A percentile compares a stretch with the other conserved stretches of the same genome.
phyloP scores from a whole-genome alignment of 139 green algal genomes.

The Zygnema circumcarinatum region DNA sequence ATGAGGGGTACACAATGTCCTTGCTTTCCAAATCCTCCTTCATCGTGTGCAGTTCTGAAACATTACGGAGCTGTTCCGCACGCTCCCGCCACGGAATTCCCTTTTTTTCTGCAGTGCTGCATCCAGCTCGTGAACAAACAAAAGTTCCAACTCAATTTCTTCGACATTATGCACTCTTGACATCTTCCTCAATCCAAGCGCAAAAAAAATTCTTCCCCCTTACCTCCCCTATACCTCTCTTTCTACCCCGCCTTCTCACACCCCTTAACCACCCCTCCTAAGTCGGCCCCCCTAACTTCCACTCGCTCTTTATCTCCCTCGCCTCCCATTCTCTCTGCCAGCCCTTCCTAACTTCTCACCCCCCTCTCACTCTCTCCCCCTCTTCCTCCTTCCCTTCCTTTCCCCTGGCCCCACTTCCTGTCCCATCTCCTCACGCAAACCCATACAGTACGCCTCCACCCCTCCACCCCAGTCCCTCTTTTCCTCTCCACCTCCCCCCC shows the following conservation, averaged over 20 bases:
- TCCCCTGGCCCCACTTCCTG: too few species aligned
- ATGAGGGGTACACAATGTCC: constrained; percentile 42
- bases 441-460: too few species aligned
- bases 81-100: constrained; percentile 33
- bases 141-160: too few species aligned
- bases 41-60: constrained; percentile 8
- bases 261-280: neutral
- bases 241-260: neutral
- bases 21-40: constrained; percentile 55
- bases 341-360: too few species aligned
- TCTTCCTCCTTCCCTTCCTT: too few species aligned
- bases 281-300: neutral
- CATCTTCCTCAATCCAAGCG: neutral
- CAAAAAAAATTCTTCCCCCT: neutral
- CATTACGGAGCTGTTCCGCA: neutral
- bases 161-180: neutral
- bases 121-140: too few species aligned
- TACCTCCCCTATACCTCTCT: neutral
- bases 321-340: too few species aligned
- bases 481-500: too few species aligned
- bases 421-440: too few species aligned
- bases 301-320: too few species aligned
- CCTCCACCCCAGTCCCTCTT: too few species aligned
- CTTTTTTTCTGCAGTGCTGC: constrained; percentile 45
- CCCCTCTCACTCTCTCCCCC: too few species aligned